Base-by-base conservation (phyloP, 305 asterid species). In the Andrographis paniculata region DNA sequence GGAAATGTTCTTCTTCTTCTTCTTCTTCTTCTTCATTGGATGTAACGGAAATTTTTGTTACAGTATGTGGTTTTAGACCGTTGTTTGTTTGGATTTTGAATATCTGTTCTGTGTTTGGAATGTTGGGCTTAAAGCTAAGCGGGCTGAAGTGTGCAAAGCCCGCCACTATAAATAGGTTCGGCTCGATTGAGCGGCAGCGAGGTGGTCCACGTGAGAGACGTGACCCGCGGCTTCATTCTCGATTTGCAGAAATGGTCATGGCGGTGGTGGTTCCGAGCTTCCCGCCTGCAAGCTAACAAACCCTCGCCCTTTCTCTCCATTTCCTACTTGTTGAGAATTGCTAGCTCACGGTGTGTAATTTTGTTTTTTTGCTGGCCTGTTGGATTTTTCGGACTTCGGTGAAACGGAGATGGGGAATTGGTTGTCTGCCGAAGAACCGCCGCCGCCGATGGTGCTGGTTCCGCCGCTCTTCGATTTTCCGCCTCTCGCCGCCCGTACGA, bases 381-480 rank as follows among this genome's bases (percentile, higher is more conserved):
- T 17, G 2, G 55, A 23, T 24, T 24, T 24, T 24, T n/a, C n/a
- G 20, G 27, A 4, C 9, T 50, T 6, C 21, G 16, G 20, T 33
- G 39, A 44, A 41, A 5, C 22, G 50, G 62, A 31, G 47, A 78
- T 82, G 93, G 75, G 85, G 35, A 75, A 55, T 59, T 69, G 52
- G 73, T 69, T 57, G 64, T 77, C 81, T 24, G 48, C 58, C 41
- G 52, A 21, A 42, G 69, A 69, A 50, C 83, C 85, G 14, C 82
- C 86, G 31, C 89, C 94, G 57, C 89, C 70, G 1, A 64, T 82
- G 81, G 86, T 82, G 55, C 55, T 82, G 70, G 94, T 79, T 50
- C 89, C 94, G 44, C 89, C 94, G 53, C 81, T 82, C 28, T 82
- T 82, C 63, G 89, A 79, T 46, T 82, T 79, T 38, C 89, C 94